Percentiles rank a stretch among this genome's conserved stretches.
Evolutionary conservation across 768 basidiomycete genomes (phyloP).

Genomic region (Lactarius deliciosus): DNA sequence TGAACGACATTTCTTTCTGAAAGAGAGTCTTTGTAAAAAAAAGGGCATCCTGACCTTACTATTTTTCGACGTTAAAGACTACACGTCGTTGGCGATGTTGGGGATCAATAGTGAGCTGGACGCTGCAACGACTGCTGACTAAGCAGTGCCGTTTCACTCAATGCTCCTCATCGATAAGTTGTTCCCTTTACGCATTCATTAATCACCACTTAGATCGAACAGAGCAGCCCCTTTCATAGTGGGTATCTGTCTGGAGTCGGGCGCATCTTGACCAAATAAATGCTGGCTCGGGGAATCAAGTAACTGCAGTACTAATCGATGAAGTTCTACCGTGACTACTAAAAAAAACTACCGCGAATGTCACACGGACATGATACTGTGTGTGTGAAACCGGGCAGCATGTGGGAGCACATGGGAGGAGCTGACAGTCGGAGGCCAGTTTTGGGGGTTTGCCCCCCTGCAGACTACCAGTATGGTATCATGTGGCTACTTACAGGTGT

Average conservation of each 20-base stretch:
- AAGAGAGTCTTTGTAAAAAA: neutral
- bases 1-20: neutral
- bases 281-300: no score
- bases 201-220: no score
- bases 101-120: neutral
- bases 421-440: neutral
- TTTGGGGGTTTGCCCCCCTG: no score
- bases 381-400: neutral
- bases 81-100: constrained; percentile 24
- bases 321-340: no score
- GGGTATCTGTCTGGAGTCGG: no score
- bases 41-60: constrained; percentile 10
- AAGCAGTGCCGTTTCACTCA: constrained; percentile 15
- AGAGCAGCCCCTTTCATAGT: no score
- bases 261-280: no score
- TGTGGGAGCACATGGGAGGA: neutral
- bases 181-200: no score
- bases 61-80: neutral
- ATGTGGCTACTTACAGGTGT: no score
- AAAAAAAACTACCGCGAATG: neutral
- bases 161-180: no score
- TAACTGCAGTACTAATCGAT: no score
- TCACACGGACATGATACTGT: neutral
- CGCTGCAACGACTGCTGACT: constrained; percentile 14
- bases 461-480: no score